phyloP scores from a whole-genome alignment of 2,329 filamentous ascomycete genomes.

The Elsinoe batatas region DNA sequence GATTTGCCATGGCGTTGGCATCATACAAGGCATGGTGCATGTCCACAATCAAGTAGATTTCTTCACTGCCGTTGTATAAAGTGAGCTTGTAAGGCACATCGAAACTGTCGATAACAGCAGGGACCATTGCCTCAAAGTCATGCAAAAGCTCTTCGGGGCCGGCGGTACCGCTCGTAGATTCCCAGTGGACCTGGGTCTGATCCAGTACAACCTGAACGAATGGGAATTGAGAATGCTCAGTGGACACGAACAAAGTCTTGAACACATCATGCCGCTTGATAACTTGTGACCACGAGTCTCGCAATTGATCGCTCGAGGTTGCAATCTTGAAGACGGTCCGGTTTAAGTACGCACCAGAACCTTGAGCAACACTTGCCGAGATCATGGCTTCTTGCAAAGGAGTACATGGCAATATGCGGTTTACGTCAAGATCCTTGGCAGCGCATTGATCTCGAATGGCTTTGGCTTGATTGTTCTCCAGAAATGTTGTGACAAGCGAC shows the following conservation, averaged over 20 bases:
- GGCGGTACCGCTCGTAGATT: constrained; percentile 19
- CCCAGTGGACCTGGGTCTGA: constrained; percentile 36
- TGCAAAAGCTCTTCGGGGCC: constrained; percentile 13
- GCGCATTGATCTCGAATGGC: constrained; percentile 13
- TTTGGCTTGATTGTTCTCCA: constrained; percentile 1
- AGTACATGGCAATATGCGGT: constrained; percentile 66
- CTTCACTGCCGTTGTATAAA: constrained; percentile 17
- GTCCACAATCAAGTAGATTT: constrained; percentile 36
- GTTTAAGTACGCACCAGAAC: constrained; percentile 58
- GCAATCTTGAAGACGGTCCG: constrained; percentile 54
- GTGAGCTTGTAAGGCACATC: constrained; percentile 28
- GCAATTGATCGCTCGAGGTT: constrained; percentile 42
- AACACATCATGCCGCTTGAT: constrained; percentile 62
- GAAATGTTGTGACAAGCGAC: constrained; percentile 6
- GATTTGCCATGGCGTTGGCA: constrained; percentile 60
- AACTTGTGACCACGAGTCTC: constrained; percentile 53
- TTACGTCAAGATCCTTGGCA: constrained; percentile 30
- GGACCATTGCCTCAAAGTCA: background rate
- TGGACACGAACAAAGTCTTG: constrained; percentile 64
- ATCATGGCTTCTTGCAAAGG: constrained; percentile 85
- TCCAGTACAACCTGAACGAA: constrained; percentile 64
- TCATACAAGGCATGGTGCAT: constrained; percentile 84
- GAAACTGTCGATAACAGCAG: background rate
- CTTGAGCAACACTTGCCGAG: constrained; percentile 41
- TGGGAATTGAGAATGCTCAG: constrained; percentile 49